Evolutionary conservation across 2,329 filamentous ascomycete genomes (phyloP), one percentile per base, ranked within the genome.

Genomic region (Diaporthe citri): DNA sequence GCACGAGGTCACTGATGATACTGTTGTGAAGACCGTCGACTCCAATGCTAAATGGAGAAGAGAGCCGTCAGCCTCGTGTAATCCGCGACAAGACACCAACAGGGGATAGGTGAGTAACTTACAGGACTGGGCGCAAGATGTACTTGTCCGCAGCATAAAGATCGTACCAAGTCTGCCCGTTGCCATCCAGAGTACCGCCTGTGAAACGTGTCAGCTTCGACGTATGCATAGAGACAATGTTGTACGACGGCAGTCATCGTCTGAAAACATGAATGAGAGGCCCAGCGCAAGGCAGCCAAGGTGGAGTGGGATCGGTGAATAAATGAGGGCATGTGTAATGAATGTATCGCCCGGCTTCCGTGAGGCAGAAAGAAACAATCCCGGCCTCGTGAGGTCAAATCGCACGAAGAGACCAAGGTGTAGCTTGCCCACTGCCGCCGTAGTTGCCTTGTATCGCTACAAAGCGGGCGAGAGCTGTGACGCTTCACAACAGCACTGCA

Each of bases 81-180:
- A 7, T n/a, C 22, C 13, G 20, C 10, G 2, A 12, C 3, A 34
- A 56, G 25, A 34, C 28, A n/a, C 8, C 17, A 39, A 20, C 4
- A 25, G 13, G 34, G 12, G 17, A 41, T n/a, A 41, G n/a, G 20
- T 12, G 15, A 15, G 10, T 7, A 15, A 75, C 75, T 75, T 51
- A 76, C 75, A 93, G 83, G 46, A 93, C 88, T 0, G 91, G 91
- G 7, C 91, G 87, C 31, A 92, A 84, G 62, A 89, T 88, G 75
- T 90, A 88, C 43, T 88, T 86, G 78, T 93, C 83, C 52, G 84
- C 79, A 0, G 90, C 89, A 77, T 91, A 93, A 34, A 90, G 82
- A 77, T 92, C 90, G 79, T 92, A 93, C 92, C 90, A 93, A 9
- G 86, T 85, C 79, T 92, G 90, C 0, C 91, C 91, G 76, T 91